phyloP scores from a whole-genome alignment of 805 yeast species.

The Metschnikowia anglica region DNA sequence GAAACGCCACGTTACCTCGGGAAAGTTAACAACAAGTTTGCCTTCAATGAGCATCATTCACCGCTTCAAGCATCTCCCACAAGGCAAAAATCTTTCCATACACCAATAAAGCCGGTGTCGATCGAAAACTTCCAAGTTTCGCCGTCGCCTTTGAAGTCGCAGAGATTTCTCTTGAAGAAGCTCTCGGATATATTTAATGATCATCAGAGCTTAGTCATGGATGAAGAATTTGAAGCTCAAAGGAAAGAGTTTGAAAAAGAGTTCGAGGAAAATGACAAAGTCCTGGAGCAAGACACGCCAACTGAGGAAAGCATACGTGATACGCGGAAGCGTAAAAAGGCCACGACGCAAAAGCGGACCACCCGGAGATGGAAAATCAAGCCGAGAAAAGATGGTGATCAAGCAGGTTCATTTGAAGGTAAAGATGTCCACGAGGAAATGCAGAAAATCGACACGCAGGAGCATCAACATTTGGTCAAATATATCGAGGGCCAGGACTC shows the following conservation, averaged over 20 bases:
- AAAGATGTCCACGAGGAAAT: constrained; percentile 46
- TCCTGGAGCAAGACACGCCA: constrained; percentile 6
- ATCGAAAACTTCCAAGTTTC: constrained; percentile 36
- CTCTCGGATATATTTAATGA: constrained; percentile 51
- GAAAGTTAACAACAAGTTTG: constrained; percentile 16
- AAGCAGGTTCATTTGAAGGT: constrained; percentile 32
- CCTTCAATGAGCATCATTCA: constrained; percentile 13
- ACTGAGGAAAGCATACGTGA: background rate
- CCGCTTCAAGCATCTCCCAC: constrained; percentile 7
- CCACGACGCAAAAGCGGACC: constrained; percentile 50
- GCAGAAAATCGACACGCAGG: constrained; percentile 33
- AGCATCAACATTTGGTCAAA: constrained; percentile 21
- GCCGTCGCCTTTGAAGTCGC: constrained; percentile 46
- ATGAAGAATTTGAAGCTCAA: constrained; percentile 21
- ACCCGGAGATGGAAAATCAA: constrained; percentile 52
- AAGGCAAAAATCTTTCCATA: background rate
- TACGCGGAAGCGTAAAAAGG: constrained; percentile 24
- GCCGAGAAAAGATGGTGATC: constrained; percentile 30
- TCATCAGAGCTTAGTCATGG: constrained; percentile 33
- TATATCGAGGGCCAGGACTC: constrained; percentile 22
- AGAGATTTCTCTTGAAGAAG: constrained; percentile 29
- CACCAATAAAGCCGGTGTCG: constrained; percentile 19
- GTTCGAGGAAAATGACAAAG: constrained; percentile 9
- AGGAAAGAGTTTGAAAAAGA: constrained; percentile 19
- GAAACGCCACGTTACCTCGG: constrained; percentile 21